Base-by-base conservation (phyloP, 2,329 filamentous ascomycete species). In the Fusarium brachygibbosum region DNA sequence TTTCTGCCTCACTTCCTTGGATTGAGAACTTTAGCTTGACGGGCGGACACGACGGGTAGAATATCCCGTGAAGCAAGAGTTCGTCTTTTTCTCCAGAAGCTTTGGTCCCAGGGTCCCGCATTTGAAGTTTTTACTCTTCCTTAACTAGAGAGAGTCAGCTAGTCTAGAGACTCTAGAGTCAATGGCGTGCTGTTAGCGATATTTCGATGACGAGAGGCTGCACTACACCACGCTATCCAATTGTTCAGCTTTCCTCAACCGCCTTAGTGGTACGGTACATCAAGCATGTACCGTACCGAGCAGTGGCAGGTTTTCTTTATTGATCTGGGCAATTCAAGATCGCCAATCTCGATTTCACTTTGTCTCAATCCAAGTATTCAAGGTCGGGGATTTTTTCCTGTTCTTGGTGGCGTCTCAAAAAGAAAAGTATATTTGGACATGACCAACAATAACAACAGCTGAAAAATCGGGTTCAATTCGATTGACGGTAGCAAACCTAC, bases 301-400 rank as follows among this genome's bases (percentile, higher is more conserved):
- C 42, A 54, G 28, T 55, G 50, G 53, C 63, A 51, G 67, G 54
- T 59, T 64, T 63, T 32, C 44, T 54, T 48, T 59, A 42, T 25
- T 41, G 17, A 42, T 17, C 23, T 19, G 40, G 40, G 21, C 13
- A 68, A 66, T 49, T 58, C 57, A 68, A 55, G 58, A 68, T 72
- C 65, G 72, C 48, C 69, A 72, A 72, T 74, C 72, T 68, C 72
- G 68, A 74, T 74, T 67, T 62, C 46, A 52, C 21, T 44, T 60
- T 57, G 63, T 65, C 50, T 66, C 50, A 61, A 62, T 42, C 55
- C 61, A 63, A 51, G 67, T 61, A 41, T 68, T 69, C 59, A 45
- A n/a, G 29, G 51, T 61, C 59, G 63, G 68, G 41, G 58, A 68
- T 67, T 72, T 70, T 66, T 68, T 56, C 52, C 23, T 51, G n/a